Base-by-base conservation (phyloP, 208 protist species). In the Herpetomonas tarakana region DNA sequence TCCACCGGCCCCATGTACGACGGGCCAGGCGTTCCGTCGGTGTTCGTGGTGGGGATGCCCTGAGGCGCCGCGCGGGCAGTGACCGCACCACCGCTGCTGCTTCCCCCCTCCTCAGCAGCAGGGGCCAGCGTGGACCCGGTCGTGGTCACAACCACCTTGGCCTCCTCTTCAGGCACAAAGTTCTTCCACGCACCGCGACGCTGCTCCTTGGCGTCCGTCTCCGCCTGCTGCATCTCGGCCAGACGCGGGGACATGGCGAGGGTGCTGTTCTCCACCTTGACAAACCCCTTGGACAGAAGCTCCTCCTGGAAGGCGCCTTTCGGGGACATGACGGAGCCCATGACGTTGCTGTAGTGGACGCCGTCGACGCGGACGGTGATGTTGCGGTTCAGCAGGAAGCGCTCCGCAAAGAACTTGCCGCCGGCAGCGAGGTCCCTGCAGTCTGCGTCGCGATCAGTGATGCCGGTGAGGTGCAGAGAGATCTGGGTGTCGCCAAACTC, bases 301-400 rank as follows among this genome's bases (percentile, higher is more conserved):
- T 94, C 88, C 58, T 82, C 78, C 63, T 94, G 88, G 58, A 97
- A 97, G 28, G 58, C 76, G 46, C 86, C 86, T 60, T 93, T 91
- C 2, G 73, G 50, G 27, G 85, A 92, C 52, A 93, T 65, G 50
- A 97, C 71, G 18, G 88, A 94, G 28, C 78, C 82, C 45, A 92
- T 74, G 41, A 92, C 65, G 60, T 93, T 92, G 49, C 81, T 79
- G 68, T 82, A 90, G 52, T 53, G 62, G 1, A 84, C 46, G 22
- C 87, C 89, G 45, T 93, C 86, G 65, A 93, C 83, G 41, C 60
- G 68, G 22, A 93, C 67, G 19, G 76, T 87, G 6, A 97, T 85
- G 47, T 85, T 91, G 51, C 88, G 85, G 68, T 97, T 84, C 29
- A 90, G 74, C 51, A 97, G 62, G 39, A 86, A 78, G 0, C 78